Conservation (phyloP, 108 stramenopile species). For the Aurantiochytrium sp. region DNA sequence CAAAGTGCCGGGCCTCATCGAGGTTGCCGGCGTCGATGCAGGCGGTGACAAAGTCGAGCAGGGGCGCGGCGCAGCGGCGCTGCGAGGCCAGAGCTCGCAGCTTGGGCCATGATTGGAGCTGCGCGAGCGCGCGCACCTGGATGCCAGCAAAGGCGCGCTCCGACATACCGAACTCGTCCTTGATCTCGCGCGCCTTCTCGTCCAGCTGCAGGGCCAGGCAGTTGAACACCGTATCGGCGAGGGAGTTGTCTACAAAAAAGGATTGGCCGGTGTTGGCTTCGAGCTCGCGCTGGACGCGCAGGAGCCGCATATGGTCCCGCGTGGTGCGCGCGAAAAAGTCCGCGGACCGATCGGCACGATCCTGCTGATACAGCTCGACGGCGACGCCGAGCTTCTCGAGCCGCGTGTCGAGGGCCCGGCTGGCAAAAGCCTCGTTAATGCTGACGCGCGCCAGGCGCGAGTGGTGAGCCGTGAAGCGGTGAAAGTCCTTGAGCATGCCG, state of each 20-base stretch:
- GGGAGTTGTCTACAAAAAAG: slow-evolving; percentile 18
- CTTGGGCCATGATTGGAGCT: background rate
- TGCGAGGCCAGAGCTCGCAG: background rate
- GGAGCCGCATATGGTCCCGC: background rate
- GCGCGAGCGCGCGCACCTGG: background rate
- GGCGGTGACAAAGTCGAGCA: background rate
- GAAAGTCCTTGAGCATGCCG: background rate
- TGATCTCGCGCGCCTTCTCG: slow-evolving; percentile 10
- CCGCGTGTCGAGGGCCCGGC: background rate
- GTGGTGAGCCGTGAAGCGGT: background rate
- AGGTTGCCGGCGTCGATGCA: background rate
- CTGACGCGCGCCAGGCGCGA: background rate
- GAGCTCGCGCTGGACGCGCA: background rate
- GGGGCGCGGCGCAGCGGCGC: background rate
- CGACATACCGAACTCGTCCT: background rate
- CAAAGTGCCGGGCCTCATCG: slow-evolving; percentile 10
- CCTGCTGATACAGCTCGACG: background rate
- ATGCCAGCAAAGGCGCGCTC: background rate
- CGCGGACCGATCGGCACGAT: background rate
- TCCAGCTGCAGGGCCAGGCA: background rate
- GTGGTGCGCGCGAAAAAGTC: background rate
- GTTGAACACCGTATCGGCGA: background rate
- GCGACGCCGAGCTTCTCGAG: background rate
- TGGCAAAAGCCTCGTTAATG: background rate
- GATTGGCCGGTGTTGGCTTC: background rate